Percentiles rank a stretch among this genome's conserved stretches.
Conservation (phyloP, 176 grass and related monocot genomes). For the Hyparrhenia diplandra region DNA sequence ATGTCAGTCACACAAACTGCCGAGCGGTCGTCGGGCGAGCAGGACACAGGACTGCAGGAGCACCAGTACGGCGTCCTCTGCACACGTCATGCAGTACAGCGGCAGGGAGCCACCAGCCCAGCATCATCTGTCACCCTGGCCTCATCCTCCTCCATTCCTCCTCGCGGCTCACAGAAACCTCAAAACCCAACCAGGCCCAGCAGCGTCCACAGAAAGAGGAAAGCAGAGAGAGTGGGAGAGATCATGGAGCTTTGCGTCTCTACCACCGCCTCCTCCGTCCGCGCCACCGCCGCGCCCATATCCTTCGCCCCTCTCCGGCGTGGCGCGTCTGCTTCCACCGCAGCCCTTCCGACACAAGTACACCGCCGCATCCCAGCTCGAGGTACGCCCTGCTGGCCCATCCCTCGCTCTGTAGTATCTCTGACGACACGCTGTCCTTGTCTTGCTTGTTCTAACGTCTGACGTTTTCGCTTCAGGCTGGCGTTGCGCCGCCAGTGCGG, state of each 20-base stretch:
- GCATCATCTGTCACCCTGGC: neutral
- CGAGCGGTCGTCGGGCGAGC: neutral
- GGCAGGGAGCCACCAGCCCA: neutral
- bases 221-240: neutral
- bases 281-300: slow-evolving; percentile 21
- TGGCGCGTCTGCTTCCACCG: neutral
- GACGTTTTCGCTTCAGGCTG: slow-evolving; percentile 4
- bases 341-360: neutral
- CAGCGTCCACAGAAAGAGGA: slow-evolving; percentile 22
- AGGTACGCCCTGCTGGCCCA: neutral
- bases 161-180: slow-evolving; percentile 31
- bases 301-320: neutral
- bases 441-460: neutral
- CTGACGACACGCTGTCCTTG: neutral
- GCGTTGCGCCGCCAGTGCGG: slow-evolving; percentile 28
- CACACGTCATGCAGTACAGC: neutral
- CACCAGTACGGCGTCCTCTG: too few species aligned
- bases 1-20: slow-evolving; percentile 19
- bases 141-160: slow-evolving; percentile 37
- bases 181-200: neutral
- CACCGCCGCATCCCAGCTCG: slow-evolving; percentile 1
- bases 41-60: neutral
- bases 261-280: slow-evolving; percentile 20
- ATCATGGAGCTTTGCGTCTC: slow-evolving; percentile 47
- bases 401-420: too few species aligned